Evolutionary conservation across 345 rosid species (phyloP).

Genomic region (Chamaenerion angustifolium): DNA sequence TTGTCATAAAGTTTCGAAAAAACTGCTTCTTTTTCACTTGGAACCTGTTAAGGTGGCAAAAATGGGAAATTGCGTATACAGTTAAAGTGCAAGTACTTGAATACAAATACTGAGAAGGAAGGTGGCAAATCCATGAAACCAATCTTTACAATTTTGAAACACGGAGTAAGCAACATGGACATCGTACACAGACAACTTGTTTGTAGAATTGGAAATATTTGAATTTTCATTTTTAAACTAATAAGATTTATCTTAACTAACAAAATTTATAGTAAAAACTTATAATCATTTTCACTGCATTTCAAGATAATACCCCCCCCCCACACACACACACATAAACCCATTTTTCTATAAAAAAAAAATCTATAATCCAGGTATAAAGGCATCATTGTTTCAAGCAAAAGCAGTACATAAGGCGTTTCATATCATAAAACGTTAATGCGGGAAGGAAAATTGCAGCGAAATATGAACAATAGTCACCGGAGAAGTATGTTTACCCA

Average conservation of each 20-base stretch:
- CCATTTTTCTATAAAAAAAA: background rate
- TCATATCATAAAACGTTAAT: too few species aligned
- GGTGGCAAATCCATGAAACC: background rate
- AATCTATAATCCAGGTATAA: too few species aligned
- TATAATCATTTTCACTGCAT: too few species aligned
- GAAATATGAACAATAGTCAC: background rate
- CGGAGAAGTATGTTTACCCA: constrained; percentile 34
- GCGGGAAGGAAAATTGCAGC: background rate
- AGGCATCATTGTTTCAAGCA: too few species aligned
- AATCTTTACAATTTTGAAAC: background rate
- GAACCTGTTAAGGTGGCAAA: constrained; percentile 29
- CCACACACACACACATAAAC: too few species aligned
- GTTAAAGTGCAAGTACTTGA: constrained; percentile 3
- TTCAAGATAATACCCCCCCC: too few species aligned
- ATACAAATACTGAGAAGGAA: background rate
- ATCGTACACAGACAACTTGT: too few species aligned
- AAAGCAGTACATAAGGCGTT: background rate
- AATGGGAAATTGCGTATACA: constrained; percentile 1
- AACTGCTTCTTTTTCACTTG: constrained; percentile 90
- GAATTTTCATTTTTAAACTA: too few species aligned
- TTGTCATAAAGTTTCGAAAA: constrained; percentile 58
- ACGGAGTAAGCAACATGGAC: background rate
- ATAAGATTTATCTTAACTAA: too few species aligned
- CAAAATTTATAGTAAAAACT: too few species aligned
- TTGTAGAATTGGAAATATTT: too few species aligned